Base-by-base conservation (phyloP, 441 rosid genomes). In the Populus trichocarpa region DNA sequence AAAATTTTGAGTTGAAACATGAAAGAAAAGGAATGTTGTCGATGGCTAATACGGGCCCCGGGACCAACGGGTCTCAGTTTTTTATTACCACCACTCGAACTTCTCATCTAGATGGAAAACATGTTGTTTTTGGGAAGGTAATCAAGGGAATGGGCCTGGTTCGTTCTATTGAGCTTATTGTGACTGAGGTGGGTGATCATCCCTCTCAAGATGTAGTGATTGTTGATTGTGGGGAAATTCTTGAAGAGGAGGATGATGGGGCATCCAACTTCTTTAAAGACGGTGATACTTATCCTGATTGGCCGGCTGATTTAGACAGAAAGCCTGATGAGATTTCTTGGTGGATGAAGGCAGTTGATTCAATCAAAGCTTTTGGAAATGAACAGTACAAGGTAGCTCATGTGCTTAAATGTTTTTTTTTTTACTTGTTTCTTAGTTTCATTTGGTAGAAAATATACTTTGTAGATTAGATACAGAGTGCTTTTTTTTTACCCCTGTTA, bases 21-120 rank as follows among this genome's bases (percentile, higher is more conserved):
- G 98, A 93, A 87, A 85, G 95, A 80, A 91, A 92, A 80, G 95
- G 98, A 75, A 90, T 92, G 91, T 76, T 93, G 16, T 90, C 97
- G 1, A 92, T 93, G 98, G 98, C 97, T 32, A 93, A 90, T 77
- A 69, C 86, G 59, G 97, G 97, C 35, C 87, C 93, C 20, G 77
- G 92, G 84, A 93, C 98, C 28, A 93, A 93, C 38, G 93, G 89
- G 0, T 93, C 98, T 72, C 97, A 92, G 88, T 93, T 92, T 85
- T 92, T 93, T 84, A 89, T 93, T 69, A 93, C 95, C 6, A 92
- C 97, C 0, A 83, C 93, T 9, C 89, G 97, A 0, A 89, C 97
- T 69, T 77, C 95, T 28, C 97, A 93, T 85, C 79, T 93, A 2
- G 98, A 93, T 78, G 97, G 98, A 25, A 93, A 92, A 75, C 98